Percentiles rank a stretch among this genome's conserved stretches.
These are phyloP conservation scores for Sphagnum fallax DNA, from an alignment of 228 moss, liverwort and hornwort genomes.

Conservation along the genomic window DNA sequence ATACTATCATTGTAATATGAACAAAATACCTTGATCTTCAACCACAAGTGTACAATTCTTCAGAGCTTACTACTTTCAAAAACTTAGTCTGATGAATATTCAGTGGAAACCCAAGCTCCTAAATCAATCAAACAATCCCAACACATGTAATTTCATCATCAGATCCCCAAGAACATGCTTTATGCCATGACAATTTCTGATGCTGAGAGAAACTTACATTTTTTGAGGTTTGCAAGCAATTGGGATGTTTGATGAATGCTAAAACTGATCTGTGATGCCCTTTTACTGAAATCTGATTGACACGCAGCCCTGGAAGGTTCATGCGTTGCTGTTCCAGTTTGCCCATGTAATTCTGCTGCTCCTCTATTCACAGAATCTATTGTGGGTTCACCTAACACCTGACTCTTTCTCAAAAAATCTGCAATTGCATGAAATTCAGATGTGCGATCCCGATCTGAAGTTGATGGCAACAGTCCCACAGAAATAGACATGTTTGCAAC, in stretches of 20 bases:
- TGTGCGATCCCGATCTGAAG: conserved; percentile 58
- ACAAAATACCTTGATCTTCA: too few relatives aligned
- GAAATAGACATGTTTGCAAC: conserved; percentile 31
- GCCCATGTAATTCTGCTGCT: conserved; percentile 20
- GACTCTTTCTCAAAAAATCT: conserved; percentile 50
- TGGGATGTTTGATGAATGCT: conserved; percentile 97
- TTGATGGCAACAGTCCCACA: conserved; percentile 47
- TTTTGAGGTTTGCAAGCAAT: conserved; percentile 82
- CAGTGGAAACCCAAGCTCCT: too few relatives aligned
- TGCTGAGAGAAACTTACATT: conserved; percentile 38
- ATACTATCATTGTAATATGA: too few relatives aligned
- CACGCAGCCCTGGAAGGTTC: conserved; percentile 24
- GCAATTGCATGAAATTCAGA: conserved; percentile 60
- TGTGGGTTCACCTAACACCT: conserved; percentile 3
- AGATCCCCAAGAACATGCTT: too few relatives aligned
- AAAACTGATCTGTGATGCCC: conserved; percentile 92
- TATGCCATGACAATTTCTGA: too few relatives aligned
- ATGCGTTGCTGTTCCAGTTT: conserved; percentile 6
- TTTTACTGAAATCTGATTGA: conserved; percentile 89
- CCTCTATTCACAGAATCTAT: neutral
- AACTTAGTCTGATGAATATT: neutral
- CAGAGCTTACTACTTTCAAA: neutral
- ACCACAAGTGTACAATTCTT: neutral
- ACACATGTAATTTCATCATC: too few relatives aligned
- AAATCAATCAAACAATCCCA: too few relatives aligned